Evolutionary conservation across 352 stramenopile species (phyloP).

Genomic region (Phytopythium litorale): DNA sequence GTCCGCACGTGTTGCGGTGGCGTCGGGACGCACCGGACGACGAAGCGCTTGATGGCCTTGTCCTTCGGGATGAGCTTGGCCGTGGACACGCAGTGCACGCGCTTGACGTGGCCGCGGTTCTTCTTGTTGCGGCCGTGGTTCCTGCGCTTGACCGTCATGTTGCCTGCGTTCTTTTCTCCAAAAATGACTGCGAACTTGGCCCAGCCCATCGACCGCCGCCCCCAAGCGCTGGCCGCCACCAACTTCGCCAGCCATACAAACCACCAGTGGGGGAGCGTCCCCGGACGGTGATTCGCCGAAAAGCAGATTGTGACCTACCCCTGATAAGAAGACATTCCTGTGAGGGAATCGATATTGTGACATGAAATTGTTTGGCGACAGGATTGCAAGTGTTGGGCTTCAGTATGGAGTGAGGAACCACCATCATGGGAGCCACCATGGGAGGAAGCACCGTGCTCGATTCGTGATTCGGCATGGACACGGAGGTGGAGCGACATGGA

Average conservation of each 20-base stretch:
- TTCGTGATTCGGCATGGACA: too few relatives aligned
- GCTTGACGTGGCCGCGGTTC: slow-evolving; percentile 98
- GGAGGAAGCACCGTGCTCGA: too few relatives aligned
- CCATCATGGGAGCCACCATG: too few relatives aligned
- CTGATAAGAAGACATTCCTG: slow-evolving; percentile 2
- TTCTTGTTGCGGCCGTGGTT: slow-evolving; percentile 99
- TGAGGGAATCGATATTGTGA: not conserved
- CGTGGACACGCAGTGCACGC: slow-evolving; percentile 97
- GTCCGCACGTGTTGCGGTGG: not conserved
- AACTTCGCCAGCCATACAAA: slow-evolving; percentile 39
- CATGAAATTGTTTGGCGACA: too few relatives aligned
- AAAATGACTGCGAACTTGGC: slow-evolving; percentile 41
- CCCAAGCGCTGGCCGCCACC: slow-evolving; percentile 46
- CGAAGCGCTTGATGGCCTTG: slow-evolving; percentile 93
- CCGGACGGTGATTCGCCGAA: slow-evolving; percentile 28
- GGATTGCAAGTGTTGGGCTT: too few relatives aligned
- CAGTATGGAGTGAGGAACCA: too few relatives aligned
- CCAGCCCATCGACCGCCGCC: not conserved
- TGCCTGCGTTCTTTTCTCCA: slow-evolving; percentile 82
- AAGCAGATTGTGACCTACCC: slow-evolving; percentile 3
- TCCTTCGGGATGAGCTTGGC: slow-evolving; percentile 99
- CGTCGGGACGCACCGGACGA: slow-evolving; percentile 60
- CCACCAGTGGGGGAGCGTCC: slow-evolving; percentile 14
- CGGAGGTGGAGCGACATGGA: not conserved
- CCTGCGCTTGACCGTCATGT: slow-evolving; percentile 98